Evolutionary conservation across 139 green algal species (phyloP), one percentile per base, ranked within the genome.

Genomic region (Haematococcus sp.): DNA sequence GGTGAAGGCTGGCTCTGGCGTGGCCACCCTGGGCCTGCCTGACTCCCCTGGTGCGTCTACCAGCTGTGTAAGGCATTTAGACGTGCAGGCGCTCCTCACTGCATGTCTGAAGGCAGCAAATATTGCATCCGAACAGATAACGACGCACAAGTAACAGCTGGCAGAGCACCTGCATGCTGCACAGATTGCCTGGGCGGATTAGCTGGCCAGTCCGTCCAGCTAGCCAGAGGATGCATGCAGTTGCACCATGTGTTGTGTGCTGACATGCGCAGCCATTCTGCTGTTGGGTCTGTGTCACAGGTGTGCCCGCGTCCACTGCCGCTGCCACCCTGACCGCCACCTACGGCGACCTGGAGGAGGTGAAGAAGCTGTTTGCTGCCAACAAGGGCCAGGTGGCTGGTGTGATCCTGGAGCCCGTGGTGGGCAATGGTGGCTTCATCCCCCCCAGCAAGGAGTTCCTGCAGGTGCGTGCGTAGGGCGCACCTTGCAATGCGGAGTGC

Each of bases 401-500:
- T 43, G 74, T 99, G 7, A 98, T 99, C 78, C 88, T 99, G 67
- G 96, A 99, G 88, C 90, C 90, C 56, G 91, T 97, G 9, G 93
- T 98, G 22, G 93, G 91, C 74, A 98, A 98, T 88, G 94, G 91
- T 70, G 96, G 96, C 77, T 99, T 98, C 92, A 99, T 99, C 78
- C 82, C 86, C 22, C 96, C 94, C 28, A 95, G 83, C 63, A 84
- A 93, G 81, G 91, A 94, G 73, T 98, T 98, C 84, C 84, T 99
- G 71, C n/a, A n/a, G n/a, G n/a, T 49, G 94, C 76, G 84, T 84
- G 46, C 31, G 68, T 64, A 44, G 19, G 44, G 7, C 11, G 23
- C 20, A 23, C 55, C 23, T 63, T 28, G 20, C 49, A 17, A 56
- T n/a, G 49, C 20, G 49, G 49, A 17, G 20, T 56, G 49, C 49